These are phyloP conservation scores for Colletotrichum sp. DNA, from an alignment of 2,329 filamentous ascomycete genomes.

Conservation along the genomic window DNA sequence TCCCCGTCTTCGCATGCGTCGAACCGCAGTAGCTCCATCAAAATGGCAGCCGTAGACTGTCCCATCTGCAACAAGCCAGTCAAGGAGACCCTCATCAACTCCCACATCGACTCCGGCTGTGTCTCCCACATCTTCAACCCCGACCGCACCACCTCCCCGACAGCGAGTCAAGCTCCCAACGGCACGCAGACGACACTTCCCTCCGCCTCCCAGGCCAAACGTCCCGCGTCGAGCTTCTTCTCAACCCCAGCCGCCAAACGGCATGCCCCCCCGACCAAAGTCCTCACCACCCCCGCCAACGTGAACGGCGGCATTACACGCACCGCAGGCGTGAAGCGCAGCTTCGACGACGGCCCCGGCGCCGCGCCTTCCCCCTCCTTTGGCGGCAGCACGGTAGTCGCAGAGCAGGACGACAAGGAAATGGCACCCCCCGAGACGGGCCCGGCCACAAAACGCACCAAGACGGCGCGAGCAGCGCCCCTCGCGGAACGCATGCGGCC, in stretches of 20 bases:
- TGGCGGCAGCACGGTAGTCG: background rate
- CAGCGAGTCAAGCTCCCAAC: constrained; percentile 26
- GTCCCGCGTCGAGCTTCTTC: constrained; percentile 61
- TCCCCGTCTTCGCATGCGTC: background rate
- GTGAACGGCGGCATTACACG: constrained; percentile 26
- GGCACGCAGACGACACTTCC: constrained; percentile 33
- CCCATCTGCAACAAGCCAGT: constrained; percentile 82
- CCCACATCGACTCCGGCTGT: constrained; percentile 88
- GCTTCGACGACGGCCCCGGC: constrained; percentile 61
- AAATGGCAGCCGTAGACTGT: constrained; percentile 65
- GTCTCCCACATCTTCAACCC: constrained; percentile 67
- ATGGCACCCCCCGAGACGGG: constrained; percentile 26
- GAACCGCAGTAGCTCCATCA: background rate
- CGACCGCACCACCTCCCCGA: constrained; percentile 29
- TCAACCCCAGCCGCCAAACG: constrained; percentile 65
- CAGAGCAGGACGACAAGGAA: background rate
- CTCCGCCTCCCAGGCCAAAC: constrained; percentile 52
- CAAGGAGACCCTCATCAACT: constrained; percentile 79
- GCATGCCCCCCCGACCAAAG: constrained; percentile 42
- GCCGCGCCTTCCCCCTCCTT: constrained; percentile 4
- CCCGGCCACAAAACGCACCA: constrained; percentile 66
- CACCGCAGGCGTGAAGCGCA: constrained; percentile 52
- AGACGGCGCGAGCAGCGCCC: constrained; percentile 76
- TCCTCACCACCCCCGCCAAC: constrained; percentile 38
- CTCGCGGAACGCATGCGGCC: constrained; percentile 95